phyloP scores from a whole-genome alignment of 2,329 filamentous ascomycete genomes.

The Fusarium sublunatum region DNA sequence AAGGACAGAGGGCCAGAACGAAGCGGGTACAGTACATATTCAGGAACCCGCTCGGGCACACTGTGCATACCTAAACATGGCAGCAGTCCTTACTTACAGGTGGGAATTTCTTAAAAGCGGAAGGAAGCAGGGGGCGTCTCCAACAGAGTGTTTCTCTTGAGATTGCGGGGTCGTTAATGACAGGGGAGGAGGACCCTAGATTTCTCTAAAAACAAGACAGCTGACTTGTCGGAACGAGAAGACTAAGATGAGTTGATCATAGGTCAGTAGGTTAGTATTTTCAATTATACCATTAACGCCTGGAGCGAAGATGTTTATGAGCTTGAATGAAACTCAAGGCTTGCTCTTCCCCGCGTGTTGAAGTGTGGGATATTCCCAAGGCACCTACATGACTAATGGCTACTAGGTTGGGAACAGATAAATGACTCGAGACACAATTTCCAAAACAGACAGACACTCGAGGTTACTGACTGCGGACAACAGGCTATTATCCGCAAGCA shows the following conservation, averaged over 20 bases:
- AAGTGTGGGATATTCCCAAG: too few relatives aligned
- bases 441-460: conserved; percentile 18
- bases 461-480: neutral
- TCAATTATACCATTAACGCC: too few relatives aligned
- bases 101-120: conserved; percentile 14
- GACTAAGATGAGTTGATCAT: too few relatives aligned
- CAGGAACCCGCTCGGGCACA: conserved; percentile 1
- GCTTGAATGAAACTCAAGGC: too few relatives aligned
- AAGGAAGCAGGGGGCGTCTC: neutral
- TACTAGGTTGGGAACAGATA: neutral
- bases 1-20: conserved; percentile 25
- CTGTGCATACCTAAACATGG: conserved; percentile 19
- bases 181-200: conserved; percentile 27
- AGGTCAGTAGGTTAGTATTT: too few relatives aligned
- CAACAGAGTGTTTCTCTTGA: neutral
- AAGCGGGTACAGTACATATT: conserved; percentile 23
- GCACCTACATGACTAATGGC: too few relatives aligned
- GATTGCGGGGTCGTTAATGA: conserved; percentile 12
- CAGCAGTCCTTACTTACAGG: conserved; percentile 6
- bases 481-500: neutral
- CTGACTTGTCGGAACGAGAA: too few relatives aligned
- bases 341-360: too few relatives aligned
- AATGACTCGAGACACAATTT: conserved; percentile 13
- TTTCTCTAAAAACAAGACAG: conserved; percentile 5
- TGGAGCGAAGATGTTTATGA: too few relatives aligned